Base-by-base conservation (phyloP, 2,329 filamentous ascomycete species). In the Chaetomium sp. region DNA sequence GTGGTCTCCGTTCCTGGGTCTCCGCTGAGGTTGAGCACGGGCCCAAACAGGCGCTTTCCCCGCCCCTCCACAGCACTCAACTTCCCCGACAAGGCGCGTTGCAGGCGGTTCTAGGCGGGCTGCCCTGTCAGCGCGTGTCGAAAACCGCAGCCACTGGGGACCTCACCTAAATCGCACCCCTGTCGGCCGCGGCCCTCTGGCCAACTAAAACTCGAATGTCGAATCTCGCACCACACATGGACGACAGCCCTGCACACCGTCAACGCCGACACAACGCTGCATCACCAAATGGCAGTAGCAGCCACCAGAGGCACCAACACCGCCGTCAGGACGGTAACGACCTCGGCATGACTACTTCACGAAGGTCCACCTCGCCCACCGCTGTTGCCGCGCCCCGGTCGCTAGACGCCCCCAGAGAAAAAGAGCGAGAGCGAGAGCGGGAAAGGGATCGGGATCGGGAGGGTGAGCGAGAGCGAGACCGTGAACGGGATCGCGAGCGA, bases 271-370 rank as follows among this genome's bases (percentile, higher is more conserved):
- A 74, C 71, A 55, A 57, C 56, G 70, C 66, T 70, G 69, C 69
- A 61, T 72, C 74, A 70, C 70, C 70, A 69, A 68, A 72, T 68
- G 71, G 74, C 69, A 66, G 66, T 59, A 68, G 64, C 65, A 67
- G 59, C 59, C 63, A 64, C 62, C 65, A 62, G 61, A 65, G 59
- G 41, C 52, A 67, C 64, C 67, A 70, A 53, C 67, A 63, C 64
- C 66, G 65, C 66, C 68, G 71, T 62, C 67, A 67, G 66, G 65
- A 69, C 63, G 68, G 68, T 57, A 62, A 69, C 66, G 67, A 61
- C 50, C 64, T 64, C 65, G 69, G 67, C 66, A 70, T 70, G 68
- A 70, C 62, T 65, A 65, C 66, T 60, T 62, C 60, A 66, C 64
- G 58, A 49, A 64, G 65, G 61, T 62, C 64, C 55, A 59, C 61